Evolutionary conservation across 495 filamentous ascomycete species (phyloP).

Genomic region (Daldinia grandis): DNA sequence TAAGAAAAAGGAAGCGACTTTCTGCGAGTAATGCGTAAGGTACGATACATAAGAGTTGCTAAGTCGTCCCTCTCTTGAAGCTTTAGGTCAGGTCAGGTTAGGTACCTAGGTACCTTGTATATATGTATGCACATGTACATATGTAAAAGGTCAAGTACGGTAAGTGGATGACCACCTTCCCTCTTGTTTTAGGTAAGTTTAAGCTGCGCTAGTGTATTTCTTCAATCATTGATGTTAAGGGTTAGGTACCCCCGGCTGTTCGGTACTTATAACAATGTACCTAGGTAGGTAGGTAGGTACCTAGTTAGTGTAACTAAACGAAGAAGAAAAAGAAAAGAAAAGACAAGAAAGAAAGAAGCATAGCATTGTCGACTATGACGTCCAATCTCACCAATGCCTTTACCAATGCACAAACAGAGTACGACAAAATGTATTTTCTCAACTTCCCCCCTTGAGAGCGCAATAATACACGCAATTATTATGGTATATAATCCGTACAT

Average conservation of each 20-base stretch:
- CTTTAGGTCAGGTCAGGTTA: constrained; percentile 8
- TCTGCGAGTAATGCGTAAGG: constrained; percentile 26
- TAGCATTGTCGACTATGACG: constrained; percentile 26
- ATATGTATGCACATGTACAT: no score
- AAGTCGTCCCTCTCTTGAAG: not conserved
- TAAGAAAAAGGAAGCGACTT: constrained; percentile 9
- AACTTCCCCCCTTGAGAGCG: no score
- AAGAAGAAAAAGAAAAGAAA: not conserved
- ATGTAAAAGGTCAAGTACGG: constrained; percentile 4
- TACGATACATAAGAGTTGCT: constrained; percentile 5
- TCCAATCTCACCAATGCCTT: constrained; percentile 12
- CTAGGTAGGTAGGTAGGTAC: no score
- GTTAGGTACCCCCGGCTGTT: not conserved
- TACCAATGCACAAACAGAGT: not conserved
- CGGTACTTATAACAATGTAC: not conserved
- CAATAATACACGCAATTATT: not conserved
- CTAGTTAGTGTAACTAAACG: no score
- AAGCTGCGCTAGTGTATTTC: not conserved
- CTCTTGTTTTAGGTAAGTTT: not conserved
- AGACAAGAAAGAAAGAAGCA: constrained; percentile 20
- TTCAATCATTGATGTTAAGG: not conserved
- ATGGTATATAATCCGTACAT: not conserved
- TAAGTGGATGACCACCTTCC: constrained; percentile 1
- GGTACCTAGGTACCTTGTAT: not conserved
- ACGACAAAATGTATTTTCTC: not conserved